Base-by-base conservation (phyloP, 352 stramenopile species). In the Phytophthora uliginosa region DNA sequence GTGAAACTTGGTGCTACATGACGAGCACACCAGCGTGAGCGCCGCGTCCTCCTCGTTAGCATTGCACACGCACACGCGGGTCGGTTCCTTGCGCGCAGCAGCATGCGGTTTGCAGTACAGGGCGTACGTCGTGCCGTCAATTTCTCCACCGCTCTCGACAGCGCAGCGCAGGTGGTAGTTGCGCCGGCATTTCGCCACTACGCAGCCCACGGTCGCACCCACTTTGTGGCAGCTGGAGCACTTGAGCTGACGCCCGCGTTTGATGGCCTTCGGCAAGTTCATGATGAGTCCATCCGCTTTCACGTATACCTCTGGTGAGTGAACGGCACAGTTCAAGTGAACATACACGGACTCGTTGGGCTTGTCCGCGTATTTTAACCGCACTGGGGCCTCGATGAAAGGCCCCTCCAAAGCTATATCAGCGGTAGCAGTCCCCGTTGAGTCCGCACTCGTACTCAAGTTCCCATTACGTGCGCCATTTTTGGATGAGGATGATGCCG, bases 81-180 rank as follows among this genome's bases (percentile, higher is more conserved):
- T 68, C 18, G 68, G 68, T 56, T 80, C 72, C 45, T 82, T 73
- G 34, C 90, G 53, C 69, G 79, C 24, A 65, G 81, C 59, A 4
- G 81, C 83, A 64, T 95, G 89, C 1, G 83, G 72, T 67, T 86
- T 89, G 76, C 89, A 96, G 65, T 89, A 93, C 28, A 95, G 55
- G 2, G 79, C 82, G 73, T 95, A 96, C 4, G 86, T 85, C 22
- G 86, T 90, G 8, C 81, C 81, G 50, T 93, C 76, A 59, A 95
- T 95, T 63, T 91, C 78, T 5, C 89, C 89, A 20, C 86, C 88
- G 53, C 75, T 91, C 20, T 90, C 87, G 12, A 93, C 64, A 13
- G 88, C 90, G 53, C 90, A 97, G 18, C 88, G 87, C 51, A 95
- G 54, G 59, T 97, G 90, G 66, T 89, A 95, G 51, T 95, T 95